Evolutionary conservation across 768 basidiomycete species (phyloP).

Genomic region (Hypholoma fasciculare): DNA sequence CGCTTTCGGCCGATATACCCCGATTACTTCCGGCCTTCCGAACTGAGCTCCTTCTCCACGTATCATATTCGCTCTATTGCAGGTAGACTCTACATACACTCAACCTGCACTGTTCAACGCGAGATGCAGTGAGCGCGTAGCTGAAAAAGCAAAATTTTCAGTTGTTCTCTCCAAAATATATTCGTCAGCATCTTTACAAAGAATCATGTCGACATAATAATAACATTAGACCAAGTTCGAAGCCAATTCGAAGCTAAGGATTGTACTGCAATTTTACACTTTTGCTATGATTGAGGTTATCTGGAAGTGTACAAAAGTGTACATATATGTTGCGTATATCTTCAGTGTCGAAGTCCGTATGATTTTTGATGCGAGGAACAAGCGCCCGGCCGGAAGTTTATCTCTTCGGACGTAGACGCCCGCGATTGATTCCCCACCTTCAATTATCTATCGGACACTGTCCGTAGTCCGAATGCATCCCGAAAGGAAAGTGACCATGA

Average conservation of each 20-base stretch:
- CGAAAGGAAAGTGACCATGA: neutral
- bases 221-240: no score
- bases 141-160: no score
- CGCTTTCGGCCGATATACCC: slow-evolving; percentile 10
- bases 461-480: neutral
- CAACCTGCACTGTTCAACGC: no score
- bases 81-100: no score
- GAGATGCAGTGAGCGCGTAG: no score
- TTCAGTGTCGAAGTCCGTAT: neutral
- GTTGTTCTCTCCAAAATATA: no score
- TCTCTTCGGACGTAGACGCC: neutral
- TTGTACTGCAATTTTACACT: no score
- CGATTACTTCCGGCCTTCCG: neutral
- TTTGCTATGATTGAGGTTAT: no score
- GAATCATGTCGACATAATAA: no score
- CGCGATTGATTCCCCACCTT: neutral
- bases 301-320: no score
- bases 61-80: neutral
- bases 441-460: neutral
- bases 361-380: neutral
- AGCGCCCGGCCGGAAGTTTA: neutral
- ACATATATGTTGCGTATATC: neutral
- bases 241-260: no score
- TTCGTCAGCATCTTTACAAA: no score
- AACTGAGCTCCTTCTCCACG: neutral